Conservation (phyloP, 768 basidiomycete genomes). For the Suillus clintonianus region DNA sequence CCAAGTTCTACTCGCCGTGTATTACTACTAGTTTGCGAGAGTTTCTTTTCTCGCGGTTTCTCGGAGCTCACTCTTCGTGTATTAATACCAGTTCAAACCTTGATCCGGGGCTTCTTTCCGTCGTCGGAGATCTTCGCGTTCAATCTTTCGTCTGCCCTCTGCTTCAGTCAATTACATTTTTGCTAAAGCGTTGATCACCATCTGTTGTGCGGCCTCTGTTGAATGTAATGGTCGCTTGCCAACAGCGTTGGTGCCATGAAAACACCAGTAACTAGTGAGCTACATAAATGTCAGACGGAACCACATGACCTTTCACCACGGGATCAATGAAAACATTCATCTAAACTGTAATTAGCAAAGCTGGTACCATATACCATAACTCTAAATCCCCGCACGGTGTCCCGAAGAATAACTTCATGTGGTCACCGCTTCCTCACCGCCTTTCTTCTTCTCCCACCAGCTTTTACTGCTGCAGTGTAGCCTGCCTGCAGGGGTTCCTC, state of each 20-base stretch:
- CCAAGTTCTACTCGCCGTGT: background rate
- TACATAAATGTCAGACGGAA: background rate
- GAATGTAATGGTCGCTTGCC: background rate
- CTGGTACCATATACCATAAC: background rate
- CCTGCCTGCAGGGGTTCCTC: slow-evolving; percentile 27
- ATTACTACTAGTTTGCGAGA: background rate
- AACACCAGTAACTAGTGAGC: background rate
- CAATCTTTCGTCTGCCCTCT: background rate
- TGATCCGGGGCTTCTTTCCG: background rate
- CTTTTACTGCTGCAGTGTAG: slow-evolving; percentile 47
- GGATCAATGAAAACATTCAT: background rate
- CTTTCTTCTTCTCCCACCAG: slow-evolving; percentile 68
- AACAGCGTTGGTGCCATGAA: background rate
- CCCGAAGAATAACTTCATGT: background rate
- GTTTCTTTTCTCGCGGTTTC: background rate
- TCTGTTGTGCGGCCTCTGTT: background rate
- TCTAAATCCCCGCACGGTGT: background rate
- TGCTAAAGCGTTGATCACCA: background rate
- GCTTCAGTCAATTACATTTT: background rate
- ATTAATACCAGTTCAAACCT: background rate
- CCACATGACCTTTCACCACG: background rate
- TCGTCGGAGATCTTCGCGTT: background rate
- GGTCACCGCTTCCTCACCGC: slow-evolving; percentile 50
- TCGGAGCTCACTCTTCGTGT: background rate
- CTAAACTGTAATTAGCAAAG: background rate